Percentiles rank a stretch among this genome's conserved stretches.
Conservation (phyloP, 768 basidiomycete genomes). For the Lyophyllum semitale region DNA sequence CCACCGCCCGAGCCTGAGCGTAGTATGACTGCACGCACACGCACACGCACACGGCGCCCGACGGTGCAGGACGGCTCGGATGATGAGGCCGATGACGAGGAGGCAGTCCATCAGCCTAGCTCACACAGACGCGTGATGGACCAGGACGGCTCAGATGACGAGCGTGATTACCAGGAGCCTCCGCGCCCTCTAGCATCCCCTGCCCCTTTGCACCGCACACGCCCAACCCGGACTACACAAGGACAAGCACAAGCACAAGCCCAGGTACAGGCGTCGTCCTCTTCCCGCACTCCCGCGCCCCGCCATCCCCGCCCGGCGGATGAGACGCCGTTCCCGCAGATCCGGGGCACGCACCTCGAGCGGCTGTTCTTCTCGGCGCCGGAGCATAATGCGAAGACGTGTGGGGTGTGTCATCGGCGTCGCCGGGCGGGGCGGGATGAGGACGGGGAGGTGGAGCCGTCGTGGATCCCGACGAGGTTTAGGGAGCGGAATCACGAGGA, state of each 20-base stretch:
- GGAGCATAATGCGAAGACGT: constrained; percentile 71
- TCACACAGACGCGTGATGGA: too few species aligned
- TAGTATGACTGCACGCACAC: too few species aligned
- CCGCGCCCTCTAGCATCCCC: too few species aligned
- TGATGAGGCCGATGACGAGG: constrained; percentile 6
- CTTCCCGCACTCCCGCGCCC: constrained; percentile 35
- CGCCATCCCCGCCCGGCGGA: constrained; percentile 6
- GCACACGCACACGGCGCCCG: neutral
- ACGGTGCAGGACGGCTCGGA: constrained; percentile 17
- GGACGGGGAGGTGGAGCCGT: neutral
- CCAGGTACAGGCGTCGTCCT: neutral
- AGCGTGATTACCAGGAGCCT: too few species aligned
- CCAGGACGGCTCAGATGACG: too few species aligned
- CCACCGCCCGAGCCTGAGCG: too few species aligned
- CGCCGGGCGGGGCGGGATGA: constrained; percentile 21
- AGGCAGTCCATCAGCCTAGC: too few species aligned
- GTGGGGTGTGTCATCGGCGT: constrained; percentile 63
- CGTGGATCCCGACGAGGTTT: constrained; percentile 26
- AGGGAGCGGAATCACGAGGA: constrained; percentile 9
- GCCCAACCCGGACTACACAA: too few species aligned
- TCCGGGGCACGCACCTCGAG: constrained; percentile 78
- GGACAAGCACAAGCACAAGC: too few species aligned
- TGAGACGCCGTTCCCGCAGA: constrained; percentile 77
- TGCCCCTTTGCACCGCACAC: too few species aligned
- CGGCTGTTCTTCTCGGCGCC: constrained; percentile 80